Evolutionary conservation across 2,329 filamentous ascomycete species (phyloP).

Genomic region (Hypoxylon sp.): DNA sequence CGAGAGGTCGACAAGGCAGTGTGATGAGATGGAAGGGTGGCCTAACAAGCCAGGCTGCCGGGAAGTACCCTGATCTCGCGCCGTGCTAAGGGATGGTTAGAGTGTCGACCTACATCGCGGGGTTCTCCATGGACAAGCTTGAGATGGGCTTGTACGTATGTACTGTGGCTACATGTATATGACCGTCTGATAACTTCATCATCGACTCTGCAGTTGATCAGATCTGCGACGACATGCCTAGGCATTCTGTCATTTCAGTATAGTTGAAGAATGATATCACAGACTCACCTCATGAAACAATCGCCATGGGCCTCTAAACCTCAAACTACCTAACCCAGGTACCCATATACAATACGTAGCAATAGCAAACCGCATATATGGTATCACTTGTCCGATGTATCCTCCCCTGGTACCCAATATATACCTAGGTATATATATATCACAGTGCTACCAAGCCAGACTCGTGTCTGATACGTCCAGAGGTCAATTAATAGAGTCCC

Average conservation of each 20-base stretch:
- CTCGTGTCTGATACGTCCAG: slow-evolving; percentile 8
- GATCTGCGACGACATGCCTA: not conserved
- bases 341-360: no score
- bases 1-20: slow-evolving; percentile 15
- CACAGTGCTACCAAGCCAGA: slow-evolving; percentile 8
- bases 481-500: not conserved
- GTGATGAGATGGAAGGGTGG: slow-evolving; percentile 14
- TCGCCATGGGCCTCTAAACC: slow-evolving; percentile 4
- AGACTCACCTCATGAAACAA: slow-evolving; percentile 8
- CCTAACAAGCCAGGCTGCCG: no score
- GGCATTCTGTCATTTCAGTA: not conserved
- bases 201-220: not conserved
- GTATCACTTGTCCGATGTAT: no score
- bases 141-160: not conserved
- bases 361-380: no score
- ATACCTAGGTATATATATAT: no score
- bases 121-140: slow-evolving; percentile 13
- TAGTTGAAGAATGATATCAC: not conserved
- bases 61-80: no score
- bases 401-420: no score
- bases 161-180: not conserved
- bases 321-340: no score
- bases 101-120: slow-evolving; percentile 13
- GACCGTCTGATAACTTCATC: no score
- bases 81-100: slow-evolving; percentile 3